phyloP scores from a whole-genome alignment of 2,329 filamentous ascomycete genomes.

The Zelopaecilomyces penicillatus region DNA sequence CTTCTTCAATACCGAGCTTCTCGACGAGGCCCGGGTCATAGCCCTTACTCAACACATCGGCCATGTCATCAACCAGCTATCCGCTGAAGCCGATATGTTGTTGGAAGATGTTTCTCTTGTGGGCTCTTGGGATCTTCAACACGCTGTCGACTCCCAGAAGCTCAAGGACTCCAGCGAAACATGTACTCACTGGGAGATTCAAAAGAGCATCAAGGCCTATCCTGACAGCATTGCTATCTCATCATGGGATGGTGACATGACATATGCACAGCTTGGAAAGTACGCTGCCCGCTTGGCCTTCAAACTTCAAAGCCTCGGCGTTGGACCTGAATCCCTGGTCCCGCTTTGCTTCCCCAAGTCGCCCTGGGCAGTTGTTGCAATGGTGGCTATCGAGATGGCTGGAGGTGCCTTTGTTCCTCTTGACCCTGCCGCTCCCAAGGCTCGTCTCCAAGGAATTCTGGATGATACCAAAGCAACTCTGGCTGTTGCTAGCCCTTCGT shows the following conservation, averaged over 20 bases:
- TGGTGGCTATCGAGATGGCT: slow-evolving; percentile 13
- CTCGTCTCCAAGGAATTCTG: slow-evolving; percentile 5
- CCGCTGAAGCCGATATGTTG: not conserved
- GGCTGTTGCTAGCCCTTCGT: not conserved
- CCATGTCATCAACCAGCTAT: slow-evolving; percentile 2
- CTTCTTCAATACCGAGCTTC: slow-evolving; percentile 1
- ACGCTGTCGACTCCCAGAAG: slow-evolving; percentile 1
- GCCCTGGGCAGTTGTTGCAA: slow-evolving; percentile 10
- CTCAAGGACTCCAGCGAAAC: slow-evolving; percentile 4
- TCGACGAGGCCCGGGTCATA: not conserved
- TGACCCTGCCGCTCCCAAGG: slow-evolving; percentile 8
- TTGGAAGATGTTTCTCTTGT: slow-evolving; percentile 1
- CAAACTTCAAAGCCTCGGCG: slow-evolving; percentile 7
- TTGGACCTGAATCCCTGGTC: slow-evolving; percentile 7
- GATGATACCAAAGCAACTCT: slow-evolving; percentile 4
- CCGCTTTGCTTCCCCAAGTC: slow-evolving; percentile 14
- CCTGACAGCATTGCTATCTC: slow-evolving; percentile 2
- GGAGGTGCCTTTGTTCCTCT: slow-evolving; percentile 13
- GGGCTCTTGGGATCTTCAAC: slow-evolving; percentile 2
- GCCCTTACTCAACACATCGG: slow-evolving; percentile 1
- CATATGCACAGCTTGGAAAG: slow-evolving; percentile 4
- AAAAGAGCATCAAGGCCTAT: slow-evolving; percentile 1
- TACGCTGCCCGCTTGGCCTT: slow-evolving; percentile 4
- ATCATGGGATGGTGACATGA: slow-evolving; percentile 11
- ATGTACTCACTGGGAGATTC: slow-evolving; percentile 9